These are phyloP conservation scores for Euphorbia neoarborescens DNA, from an alignment of 441 rosid genomes.

Conservation along the genomic window DNA sequence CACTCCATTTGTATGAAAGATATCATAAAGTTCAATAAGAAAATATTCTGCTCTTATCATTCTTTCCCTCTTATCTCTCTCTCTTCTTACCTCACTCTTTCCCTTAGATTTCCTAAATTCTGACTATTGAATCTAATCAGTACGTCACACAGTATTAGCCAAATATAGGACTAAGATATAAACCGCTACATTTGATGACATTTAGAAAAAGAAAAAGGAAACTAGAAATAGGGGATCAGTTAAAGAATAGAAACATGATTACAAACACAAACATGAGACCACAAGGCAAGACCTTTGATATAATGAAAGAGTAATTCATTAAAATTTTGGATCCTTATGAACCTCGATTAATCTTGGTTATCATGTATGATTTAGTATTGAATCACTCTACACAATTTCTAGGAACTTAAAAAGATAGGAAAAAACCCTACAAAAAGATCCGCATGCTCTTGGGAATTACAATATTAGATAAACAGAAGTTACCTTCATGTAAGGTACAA, in stretches of 20 bases:
- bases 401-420: not conserved
- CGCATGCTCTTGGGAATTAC: not conserved
- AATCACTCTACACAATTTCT: not conserved
- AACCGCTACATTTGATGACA: not conserved
- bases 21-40: too few relatives aligned
- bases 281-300: too few relatives aligned
- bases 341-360: too few relatives aligned
- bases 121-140: too few relatives aligned
- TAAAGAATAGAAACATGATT: not conserved
- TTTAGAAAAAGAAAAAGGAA: not conserved
- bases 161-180: not conserved
- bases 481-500: not conserved
- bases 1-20: too few relatives aligned
- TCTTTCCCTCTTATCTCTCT: too few relatives aligned
- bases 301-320: too few relatives aligned
- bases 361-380: not conserved
- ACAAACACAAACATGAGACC: too few relatives aligned
- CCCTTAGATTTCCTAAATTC: too few relatives aligned
- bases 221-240: not conserved
- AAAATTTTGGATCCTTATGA: too few relatives aligned
- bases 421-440: not conserved
- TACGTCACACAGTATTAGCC: not conserved
- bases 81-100: too few relatives aligned
- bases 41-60: too few relatives aligned
- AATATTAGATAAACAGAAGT: not conserved